phyloP scores from a whole-genome alignment of 1,139 yeast genomes.

The Yamadazyma atlantica region DNA sequence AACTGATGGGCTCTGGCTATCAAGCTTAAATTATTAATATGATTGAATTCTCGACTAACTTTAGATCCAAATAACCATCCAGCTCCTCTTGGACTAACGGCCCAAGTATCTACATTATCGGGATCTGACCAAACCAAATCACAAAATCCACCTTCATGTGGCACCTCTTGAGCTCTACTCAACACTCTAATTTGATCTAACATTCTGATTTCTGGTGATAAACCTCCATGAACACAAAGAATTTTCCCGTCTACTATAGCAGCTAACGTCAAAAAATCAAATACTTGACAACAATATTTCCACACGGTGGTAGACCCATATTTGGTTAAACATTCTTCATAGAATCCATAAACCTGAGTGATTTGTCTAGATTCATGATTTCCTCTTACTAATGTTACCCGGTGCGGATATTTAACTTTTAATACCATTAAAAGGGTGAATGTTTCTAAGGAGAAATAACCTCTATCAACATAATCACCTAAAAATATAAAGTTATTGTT shows the following conservation, averaged over 20 bases:
- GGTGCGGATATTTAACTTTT: slow-evolving; percentile 82
- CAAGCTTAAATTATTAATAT: slow-evolving; percentile 79
- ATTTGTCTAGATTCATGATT: slow-evolving; percentile 94
- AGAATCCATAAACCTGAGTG: slow-evolving; percentile 93
- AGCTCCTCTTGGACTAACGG: slow-evolving; percentile 98
- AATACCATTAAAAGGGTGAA: slow-evolving; percentile 89
- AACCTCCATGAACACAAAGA: slow-evolving; percentile 93
- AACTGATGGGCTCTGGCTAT: slow-evolving; percentile 97
- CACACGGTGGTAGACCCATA: slow-evolving; percentile 97
- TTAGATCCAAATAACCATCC: slow-evolving; percentile 96
- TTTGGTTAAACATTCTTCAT: slow-evolving; percentile 85
- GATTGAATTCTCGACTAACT: slow-evolving; percentile 92
- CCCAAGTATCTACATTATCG: slow-evolving; percentile 97
- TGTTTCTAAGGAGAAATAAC: slow-evolving; percentile 90
- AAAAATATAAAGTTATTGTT: slow-evolving; percentile 70
- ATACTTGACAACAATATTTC: slow-evolving; percentile 96
- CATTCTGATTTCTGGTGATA: slow-evolving; percentile 97
- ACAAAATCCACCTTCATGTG: slow-evolving; percentile 98
- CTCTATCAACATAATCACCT: slow-evolving; percentile 97
- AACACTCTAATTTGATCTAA: slow-evolving; percentile 92
- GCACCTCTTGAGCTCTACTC: slow-evolving; percentile 98
- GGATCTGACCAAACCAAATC: slow-evolving; percentile 98
- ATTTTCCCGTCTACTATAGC: slow-evolving; percentile 94
- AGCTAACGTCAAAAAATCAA: slow-evolving; percentile 88
- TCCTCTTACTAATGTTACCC: slow-evolving; percentile 87